These are phyloP conservation scores for Mycena filopes DNA, from an alignment of 768 basidiomycete species.

Conservation along the genomic window DNA sequence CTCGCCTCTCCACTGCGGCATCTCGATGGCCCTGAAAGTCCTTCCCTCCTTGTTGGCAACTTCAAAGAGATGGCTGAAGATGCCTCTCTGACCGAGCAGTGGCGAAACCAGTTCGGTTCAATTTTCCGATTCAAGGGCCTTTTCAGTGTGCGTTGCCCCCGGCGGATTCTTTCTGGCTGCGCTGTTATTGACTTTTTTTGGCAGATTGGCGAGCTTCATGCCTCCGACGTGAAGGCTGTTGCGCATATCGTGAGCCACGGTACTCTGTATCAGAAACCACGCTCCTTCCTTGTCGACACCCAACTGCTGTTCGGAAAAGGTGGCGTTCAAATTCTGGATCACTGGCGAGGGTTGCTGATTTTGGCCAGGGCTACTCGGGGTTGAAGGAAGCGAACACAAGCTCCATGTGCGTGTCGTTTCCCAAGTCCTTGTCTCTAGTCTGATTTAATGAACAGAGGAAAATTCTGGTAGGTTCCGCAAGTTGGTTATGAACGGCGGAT, in stretches of 20 bases:
- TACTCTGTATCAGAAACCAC: constrained; percentile 51
- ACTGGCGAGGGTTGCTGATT: background rate
- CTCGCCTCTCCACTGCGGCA: constrained; percentile 14
- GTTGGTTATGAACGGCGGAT: too few species aligned
- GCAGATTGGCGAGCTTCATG: constrained; percentile 51
- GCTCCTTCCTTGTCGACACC: background rate
- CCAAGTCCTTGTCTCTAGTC: background rate
- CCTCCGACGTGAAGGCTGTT: constrained; percentile 58
- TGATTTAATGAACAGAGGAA: constrained; percentile 9
- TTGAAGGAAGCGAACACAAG: constrained; percentile 50
- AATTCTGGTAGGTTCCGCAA: constrained; percentile 1
- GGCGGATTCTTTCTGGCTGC: background rate
- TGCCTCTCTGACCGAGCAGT: constrained; percentile 40
- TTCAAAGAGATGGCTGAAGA: constrained; percentile 38
- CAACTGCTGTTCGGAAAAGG: constrained; percentile 6
- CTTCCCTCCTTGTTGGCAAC: constrained; percentile 34
- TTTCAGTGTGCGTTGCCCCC: constrained; percentile 42
- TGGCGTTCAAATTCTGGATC: background rate
- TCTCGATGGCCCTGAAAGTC: background rate
- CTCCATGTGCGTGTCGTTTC: constrained; percentile 44
- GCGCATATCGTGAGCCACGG: constrained; percentile 57
- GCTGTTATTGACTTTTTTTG: constrained; percentile 2
- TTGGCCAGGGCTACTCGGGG: constrained; percentile 47
- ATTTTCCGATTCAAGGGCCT: constrained; percentile 45
- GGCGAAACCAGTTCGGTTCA: constrained; percentile 50